phyloP scores from a whole-genome alignment of 192 early-diverging fungal species.

The Coemansia biformis region DNA sequence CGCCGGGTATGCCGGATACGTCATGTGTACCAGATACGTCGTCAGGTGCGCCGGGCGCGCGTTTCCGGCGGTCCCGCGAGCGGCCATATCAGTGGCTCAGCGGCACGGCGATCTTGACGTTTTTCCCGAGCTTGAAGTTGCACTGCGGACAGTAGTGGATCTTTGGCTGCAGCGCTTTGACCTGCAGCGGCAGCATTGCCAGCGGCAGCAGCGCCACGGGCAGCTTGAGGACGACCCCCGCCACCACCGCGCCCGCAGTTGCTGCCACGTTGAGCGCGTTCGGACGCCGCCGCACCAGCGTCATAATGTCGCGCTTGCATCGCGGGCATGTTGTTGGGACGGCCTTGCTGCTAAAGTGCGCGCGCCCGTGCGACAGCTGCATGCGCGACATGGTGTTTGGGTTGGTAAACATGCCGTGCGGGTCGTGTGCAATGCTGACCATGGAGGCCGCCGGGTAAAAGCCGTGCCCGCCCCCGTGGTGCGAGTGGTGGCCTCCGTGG shows the following conservation, averaged over 20 bases:
- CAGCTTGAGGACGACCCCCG: conserved; percentile 18
- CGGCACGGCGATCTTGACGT: conserved; percentile 29
- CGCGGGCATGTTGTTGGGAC: conserved; percentile 31
- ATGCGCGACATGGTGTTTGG: conserved; percentile 5
- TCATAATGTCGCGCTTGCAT: conserved; percentile 28
- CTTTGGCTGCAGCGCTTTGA: conserved; percentile 26
- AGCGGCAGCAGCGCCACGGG: conserved; percentile 28
- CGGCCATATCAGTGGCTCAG: not conserved
- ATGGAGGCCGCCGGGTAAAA: conserved; percentile 11
- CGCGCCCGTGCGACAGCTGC: conserved; percentile 10
- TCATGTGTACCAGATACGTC: no score
- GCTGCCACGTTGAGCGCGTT: conserved; percentile 24
- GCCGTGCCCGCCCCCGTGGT: conserved; percentile 1
- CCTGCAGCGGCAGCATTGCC: conserved; percentile 36
- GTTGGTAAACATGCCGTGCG: conserved; percentile 35
- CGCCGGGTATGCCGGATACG: no score
- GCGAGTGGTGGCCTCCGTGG: not conserved
- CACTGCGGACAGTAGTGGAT: conserved; percentile 36
- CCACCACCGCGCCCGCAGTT: conserved; percentile 22
- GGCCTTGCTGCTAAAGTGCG: conserved; percentile 28
- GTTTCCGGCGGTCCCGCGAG: not conserved
- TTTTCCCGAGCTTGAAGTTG: conserved; percentile 43
- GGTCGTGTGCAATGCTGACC: conserved; percentile 34
- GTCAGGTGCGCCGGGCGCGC: no score
- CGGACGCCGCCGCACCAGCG: conserved; percentile 28